Base-by-base conservation (phyloP, 805 yeast species). In the Martiniozyma abietophila region DNA sequence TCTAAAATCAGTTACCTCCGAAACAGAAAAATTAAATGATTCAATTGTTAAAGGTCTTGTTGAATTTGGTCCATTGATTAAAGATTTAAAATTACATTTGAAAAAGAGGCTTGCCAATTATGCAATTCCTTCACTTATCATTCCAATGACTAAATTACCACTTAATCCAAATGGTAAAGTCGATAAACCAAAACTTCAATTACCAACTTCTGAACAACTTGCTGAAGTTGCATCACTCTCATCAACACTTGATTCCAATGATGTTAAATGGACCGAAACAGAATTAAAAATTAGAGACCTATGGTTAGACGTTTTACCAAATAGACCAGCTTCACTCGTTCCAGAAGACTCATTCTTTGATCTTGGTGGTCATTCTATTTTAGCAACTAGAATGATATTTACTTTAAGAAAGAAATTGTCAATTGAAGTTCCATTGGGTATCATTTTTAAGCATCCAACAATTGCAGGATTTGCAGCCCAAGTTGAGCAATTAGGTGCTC, bases 91-190 rank as follows among this genome's bases (percentile, higher is more conserved):
- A 52, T 67, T 68, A n/a, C 79, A 79, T 52, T 71, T 92, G 59
- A 84, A 84, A 61, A 84, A 79, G 51, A 79, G 94, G 60, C 69
- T 92, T 39, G 96, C 98, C 0, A 69, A 81, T 10, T 92, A 92
- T 56, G 95, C 98, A 12, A 79, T 92, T 30, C 99, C 99, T 29
- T 71, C 95, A 1, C 66, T 89, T 23, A 77, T 92, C 50, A 89
- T 92, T 32, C 96, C 96, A 11, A 67, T 94, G 64, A 67, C 71
- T 18, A 78, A 76, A 49, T 62, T 92, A 53, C 98, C 98, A 18
- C 67, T 92, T 59, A 92, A 92, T 61, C 99, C 99, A 40, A 92
- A 92, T 56, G 99, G 99, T 48, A 92, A 92, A 60, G 85, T 92
- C 39, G 99, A 92, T 63, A 92, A 92, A 64, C 97, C 97, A 24